A percentile compares a stretch with the other conserved stretches of the same genome.
These are phyloP conservation scores for Cubamyces sp. DNA, from an alignment of 768 basidiomycete genomes.

Conservation along the genomic window DNA sequence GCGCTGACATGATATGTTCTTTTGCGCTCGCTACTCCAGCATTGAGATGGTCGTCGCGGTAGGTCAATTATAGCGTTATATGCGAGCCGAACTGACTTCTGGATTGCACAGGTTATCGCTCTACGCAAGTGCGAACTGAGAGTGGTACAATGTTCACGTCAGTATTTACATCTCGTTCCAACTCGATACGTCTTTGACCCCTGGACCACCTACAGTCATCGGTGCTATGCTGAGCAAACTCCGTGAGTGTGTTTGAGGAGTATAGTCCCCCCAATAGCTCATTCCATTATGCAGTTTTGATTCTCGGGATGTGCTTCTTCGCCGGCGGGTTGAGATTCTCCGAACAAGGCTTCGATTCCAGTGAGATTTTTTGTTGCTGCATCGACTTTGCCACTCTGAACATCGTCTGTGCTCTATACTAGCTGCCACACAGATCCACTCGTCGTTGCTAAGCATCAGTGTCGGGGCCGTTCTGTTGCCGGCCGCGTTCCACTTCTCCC, in stretches of 20 bases:
- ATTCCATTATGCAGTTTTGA: slow-evolving; percentile 57
- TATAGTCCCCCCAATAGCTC: neutral
- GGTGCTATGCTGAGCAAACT: slow-evolving; percentile 85
- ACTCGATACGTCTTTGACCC: neutral
- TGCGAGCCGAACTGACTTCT: neutral
- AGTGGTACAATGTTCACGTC: slow-evolving; percentile 81
- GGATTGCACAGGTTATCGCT: slow-evolving; percentile 64
- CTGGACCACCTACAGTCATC: slow-evolving; percentile 52
- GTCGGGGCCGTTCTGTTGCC: slow-evolving; percentile 81
- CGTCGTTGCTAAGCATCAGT: slow-evolving; percentile 73
- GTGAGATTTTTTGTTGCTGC: slow-evolving; percentile 43
- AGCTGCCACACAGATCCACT: slow-evolving; percentile 77
- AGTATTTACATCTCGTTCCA: slow-evolving; percentile 32
- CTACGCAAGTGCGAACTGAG: slow-evolving; percentile 79
- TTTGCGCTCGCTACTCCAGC: slow-evolving; percentile 23
- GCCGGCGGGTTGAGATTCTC: slow-evolving; percentile 78
- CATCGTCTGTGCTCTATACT: neutral
- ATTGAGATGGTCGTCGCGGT: slow-evolving; percentile 75
- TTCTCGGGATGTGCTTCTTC: slow-evolving; percentile 85
- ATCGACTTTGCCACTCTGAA: neutral
- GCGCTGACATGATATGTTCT: neutral
- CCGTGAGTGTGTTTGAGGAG: slow-evolving; percentile 41
- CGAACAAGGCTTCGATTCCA: slow-evolving; percentile 76
- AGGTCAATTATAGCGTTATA: slow-evolving; percentile 31
- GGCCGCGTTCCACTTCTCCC: slow-evolving; percentile 72